These are phyloP conservation scores for Fusarium marasasianum DNA, from an alignment of 2,329 filamentous ascomycete genomes.

Conservation along the genomic window DNA sequence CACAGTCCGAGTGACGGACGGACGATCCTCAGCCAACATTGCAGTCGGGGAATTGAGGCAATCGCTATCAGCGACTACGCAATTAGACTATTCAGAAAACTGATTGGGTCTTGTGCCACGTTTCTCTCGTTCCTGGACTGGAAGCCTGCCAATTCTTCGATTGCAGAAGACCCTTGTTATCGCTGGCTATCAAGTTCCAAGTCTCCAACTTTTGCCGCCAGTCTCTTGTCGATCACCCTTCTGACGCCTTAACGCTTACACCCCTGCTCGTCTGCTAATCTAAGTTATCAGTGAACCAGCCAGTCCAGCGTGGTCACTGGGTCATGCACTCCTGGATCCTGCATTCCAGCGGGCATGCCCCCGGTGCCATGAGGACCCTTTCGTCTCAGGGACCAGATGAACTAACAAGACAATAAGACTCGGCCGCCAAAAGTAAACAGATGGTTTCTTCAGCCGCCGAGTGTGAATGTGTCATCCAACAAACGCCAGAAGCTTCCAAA, in stretches of 20 bases:
- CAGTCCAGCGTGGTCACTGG: conserved; percentile 8
- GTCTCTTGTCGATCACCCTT: conserved; percentile 29
- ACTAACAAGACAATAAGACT: neutral
- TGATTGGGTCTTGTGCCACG: conserved; percentile 14
- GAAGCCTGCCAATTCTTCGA: conserved; percentile 22
- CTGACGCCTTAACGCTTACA: conserved; percentile 12
- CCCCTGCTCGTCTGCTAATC: conserved; percentile 27
- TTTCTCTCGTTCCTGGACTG: conserved; percentile 26
- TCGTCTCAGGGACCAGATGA: conserved; percentile 27
- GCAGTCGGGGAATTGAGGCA: conserved; percentile 5
- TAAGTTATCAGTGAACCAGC: conserved; percentile 32
- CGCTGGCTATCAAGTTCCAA: conserved; percentile 28
- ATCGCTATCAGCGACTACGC: conserved; percentile 10
- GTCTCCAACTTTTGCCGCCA: conserved; percentile 33
- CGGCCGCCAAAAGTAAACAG: conserved; percentile 4
- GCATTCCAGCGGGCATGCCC: conserved; percentile 36
- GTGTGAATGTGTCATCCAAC: conserved; percentile 1
- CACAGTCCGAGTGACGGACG: neutral
- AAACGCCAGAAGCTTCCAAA: conserved; percentile 26
- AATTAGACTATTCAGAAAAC: conserved; percentile 14
- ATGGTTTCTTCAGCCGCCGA: conserved; percentile 26
- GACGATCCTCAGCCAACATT: conserved; percentile 24
- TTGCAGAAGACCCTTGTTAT: conserved; percentile 18
- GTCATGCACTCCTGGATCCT: conserved; percentile 43
- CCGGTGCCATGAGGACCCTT: conserved; percentile 3